A percentile compares a stretch with the other conserved stretches of the same genome.
Evolutionary conservation across 495 filamentous ascomycete species (phyloP).

Genomic region (Achaetomiella virescens): DNA sequence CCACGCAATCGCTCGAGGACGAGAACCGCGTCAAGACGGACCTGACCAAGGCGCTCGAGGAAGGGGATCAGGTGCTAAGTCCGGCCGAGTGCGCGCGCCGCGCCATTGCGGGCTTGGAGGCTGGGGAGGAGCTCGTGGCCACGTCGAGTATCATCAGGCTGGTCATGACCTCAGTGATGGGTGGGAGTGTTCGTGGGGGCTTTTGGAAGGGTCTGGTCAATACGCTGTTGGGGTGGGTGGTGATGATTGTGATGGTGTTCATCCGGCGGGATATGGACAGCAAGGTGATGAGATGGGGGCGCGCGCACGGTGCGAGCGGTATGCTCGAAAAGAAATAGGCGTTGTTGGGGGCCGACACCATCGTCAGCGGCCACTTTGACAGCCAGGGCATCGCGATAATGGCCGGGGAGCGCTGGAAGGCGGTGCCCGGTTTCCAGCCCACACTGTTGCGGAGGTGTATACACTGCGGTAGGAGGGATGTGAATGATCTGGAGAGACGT

Average conservation of each 20-base stretch:
- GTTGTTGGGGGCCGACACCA: too few species aligned
- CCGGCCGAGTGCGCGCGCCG: conserved; percentile 61
- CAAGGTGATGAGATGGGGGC: conserved; percentile 51
- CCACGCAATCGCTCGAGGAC: conserved; percentile 57
- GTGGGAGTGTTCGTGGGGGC: conserved; percentile 54
- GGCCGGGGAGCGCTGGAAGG: conserved; percentile 15
- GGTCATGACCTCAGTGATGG: conserved; percentile 61
- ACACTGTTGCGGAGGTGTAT: not conserved
- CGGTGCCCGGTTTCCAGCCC: conserved; percentile 2
- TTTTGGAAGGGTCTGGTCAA: conserved; percentile 46
- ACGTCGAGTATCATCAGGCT: conserved; percentile 43
- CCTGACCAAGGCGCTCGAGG: conserved; percentile 68
- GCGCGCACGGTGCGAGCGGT: conserved; percentile 42
- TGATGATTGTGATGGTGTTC: conserved; percentile 49
- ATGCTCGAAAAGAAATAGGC: conserved; percentile 12
- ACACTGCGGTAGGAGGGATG: conserved; percentile 11
- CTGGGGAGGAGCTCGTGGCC: conserved; percentile 42
- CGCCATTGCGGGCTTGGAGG: conserved; percentile 61
- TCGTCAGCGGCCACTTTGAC: conserved; percentile 12
- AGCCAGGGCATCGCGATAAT: conserved; percentile 15
- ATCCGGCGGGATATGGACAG: conserved; percentile 51
- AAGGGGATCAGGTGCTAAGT: conserved; percentile 62
- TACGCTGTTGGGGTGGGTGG: conserved; percentile 46
- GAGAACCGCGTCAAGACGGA: conserved; percentile 70
- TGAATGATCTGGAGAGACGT: conserved; percentile 9